These are phyloP conservation scores for Epipyxis sp. DNA, from an alignment of 108 stramenopile species.

Conservation along the genomic window DNA sequence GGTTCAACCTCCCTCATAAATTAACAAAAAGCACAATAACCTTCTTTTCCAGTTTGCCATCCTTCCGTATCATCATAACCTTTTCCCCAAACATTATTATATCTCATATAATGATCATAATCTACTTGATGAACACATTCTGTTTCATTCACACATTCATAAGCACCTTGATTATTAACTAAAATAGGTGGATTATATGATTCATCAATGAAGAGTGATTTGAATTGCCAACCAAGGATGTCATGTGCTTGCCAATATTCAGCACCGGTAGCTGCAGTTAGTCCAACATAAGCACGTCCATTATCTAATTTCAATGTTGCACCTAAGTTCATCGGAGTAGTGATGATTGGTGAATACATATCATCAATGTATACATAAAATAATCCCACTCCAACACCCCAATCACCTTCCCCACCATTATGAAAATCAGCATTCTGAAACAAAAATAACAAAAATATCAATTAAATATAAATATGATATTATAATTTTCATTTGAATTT, in stretches of 20 bases:
- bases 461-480: too few species aligned
- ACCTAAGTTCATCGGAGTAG: slow-evolving; percentile 58
- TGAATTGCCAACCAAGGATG: slow-evolving; percentile 53
- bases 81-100: slow-evolving; percentile 10
- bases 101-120: slow-evolving; percentile 14
- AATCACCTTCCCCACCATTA: slow-evolving; percentile 43
- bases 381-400: slow-evolving; percentile 53
- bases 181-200: neutral
- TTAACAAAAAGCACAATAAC: slow-evolving; percentile 13
- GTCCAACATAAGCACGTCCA: slow-evolving; percentile 65
- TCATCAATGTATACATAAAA: slow-evolving; percentile 59
- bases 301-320: slow-evolving; percentile 47
- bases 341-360: slow-evolving; percentile 47
- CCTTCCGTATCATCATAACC: slow-evolving; percentile 16
- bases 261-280: slow-evolving; percentile 61
- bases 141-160: slow-evolving; percentile 7
- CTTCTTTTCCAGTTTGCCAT: neutral
- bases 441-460: neutral
- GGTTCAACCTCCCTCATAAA: too few species aligned
- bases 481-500: too few species aligned
- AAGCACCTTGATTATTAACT: neutral
- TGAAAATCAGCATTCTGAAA: slow-evolving; percentile 32
- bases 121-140: slow-evolving; percentile 15
- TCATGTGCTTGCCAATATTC: slow-evolving; percentile 64
- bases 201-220: slow-evolving; percentile 34